Conservation (phyloP, 2,329 filamentous ascomycete genomes). For the Neoscytalidium dimidiatum region DNA sequence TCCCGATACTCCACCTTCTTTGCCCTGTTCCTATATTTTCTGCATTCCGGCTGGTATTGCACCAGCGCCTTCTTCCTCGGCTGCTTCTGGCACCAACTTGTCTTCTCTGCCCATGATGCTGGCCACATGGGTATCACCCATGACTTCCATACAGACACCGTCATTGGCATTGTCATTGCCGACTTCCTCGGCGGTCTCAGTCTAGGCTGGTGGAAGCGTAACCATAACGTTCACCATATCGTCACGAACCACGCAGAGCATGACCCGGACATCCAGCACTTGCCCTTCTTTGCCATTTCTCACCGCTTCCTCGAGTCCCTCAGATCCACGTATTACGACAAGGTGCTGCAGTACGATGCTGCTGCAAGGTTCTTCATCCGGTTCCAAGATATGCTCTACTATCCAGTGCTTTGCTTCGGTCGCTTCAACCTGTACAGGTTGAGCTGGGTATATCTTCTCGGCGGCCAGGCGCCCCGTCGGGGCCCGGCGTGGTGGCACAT, state of each 20-base stretch:
- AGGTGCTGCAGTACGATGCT: slow-evolving; percentile 64
- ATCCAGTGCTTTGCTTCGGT: slow-evolving; percentile 66
- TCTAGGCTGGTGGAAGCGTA: slow-evolving; percentile 95
- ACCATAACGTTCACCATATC: slow-evolving; percentile 95
- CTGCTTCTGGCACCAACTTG: slow-evolving; percentile 88
- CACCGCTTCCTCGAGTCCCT: slow-evolving; percentile 66
- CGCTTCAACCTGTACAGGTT: slow-evolving; percentile 73
- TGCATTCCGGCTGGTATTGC: slow-evolving; percentile 47
- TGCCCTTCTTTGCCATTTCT: slow-evolving; percentile 69
- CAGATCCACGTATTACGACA: slow-evolving; percentile 67
- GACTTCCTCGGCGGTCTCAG: slow-evolving; percentile 89
- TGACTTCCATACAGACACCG: slow-evolving; percentile 76
- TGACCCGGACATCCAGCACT: slow-evolving; percentile 86
- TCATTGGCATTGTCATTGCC: slow-evolving; percentile 87
- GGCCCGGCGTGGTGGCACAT: slow-evolving; percentile 69
- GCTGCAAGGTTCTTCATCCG: slow-evolving; percentile 61
- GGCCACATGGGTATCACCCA: slow-evolving; percentile 98
- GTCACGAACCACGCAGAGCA: slow-evolving; percentile 95
- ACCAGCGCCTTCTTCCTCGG: slow-evolving; percentile 75
- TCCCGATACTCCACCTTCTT: slow-evolving; percentile 72
- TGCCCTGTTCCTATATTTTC: slow-evolving; percentile 55
- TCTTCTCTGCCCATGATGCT: slow-evolving; percentile 92
- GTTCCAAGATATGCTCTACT: slow-evolving; percentile 68
- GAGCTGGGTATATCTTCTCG: slow-evolving; percentile 66
- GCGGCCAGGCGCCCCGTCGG: slow-evolving; percentile 55